Evolutionary conservation across 441 rosid genomes (phyloP), one percentile per base, ranked within the genome.

Genomic region (Populus trichocarpa): DNA sequence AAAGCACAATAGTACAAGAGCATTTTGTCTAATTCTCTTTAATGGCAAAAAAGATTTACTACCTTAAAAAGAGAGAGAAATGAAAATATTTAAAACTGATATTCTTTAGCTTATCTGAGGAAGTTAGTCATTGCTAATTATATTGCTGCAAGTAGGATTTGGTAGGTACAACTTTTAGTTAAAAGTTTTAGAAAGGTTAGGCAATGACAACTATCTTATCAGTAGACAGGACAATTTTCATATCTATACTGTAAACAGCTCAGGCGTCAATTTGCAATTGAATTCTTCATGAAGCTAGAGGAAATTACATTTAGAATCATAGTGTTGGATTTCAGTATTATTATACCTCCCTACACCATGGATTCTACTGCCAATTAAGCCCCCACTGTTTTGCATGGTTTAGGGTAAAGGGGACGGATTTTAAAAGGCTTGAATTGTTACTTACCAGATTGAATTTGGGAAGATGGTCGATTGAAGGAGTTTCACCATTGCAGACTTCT

Each of bases 361-460:
- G 66, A 23, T 22, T 61, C 1, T 61, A 61, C 14, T 10, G 10
- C 66, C 28, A 46, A 3, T 3, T 3, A 59, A 40, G 46, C 46
- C 46, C 46, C 46, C 46, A 0, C 46, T 40, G 14, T 40, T 40
- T 40, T 40, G 50, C 50, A 12, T 40, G 13, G 50, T 40, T 40
- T 40, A 40, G 50, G 13, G 65, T n/a, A 22, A 61, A 61, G 26
- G 66, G 66, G 5, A 22, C 10, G 66, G 28, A 22, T 61, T 22
- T 61, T 61, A 28, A 61, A 22, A 61, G 25, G 3, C 6, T 9
- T 3, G 7, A 65, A 30, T 33, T 16, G 1, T 20, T 22, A 14
- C 80, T 86, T 88, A 93, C 99, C 92, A 83, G 36, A 25, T 91
- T 82, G 81, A 93, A 88, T 72, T 88, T 90, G 69, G 98, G 78